These are phyloP conservation scores for Antarctomyces pellizariae DNA, from an alignment of 495 filamentous ascomycete species.

Conservation along the genomic window DNA sequence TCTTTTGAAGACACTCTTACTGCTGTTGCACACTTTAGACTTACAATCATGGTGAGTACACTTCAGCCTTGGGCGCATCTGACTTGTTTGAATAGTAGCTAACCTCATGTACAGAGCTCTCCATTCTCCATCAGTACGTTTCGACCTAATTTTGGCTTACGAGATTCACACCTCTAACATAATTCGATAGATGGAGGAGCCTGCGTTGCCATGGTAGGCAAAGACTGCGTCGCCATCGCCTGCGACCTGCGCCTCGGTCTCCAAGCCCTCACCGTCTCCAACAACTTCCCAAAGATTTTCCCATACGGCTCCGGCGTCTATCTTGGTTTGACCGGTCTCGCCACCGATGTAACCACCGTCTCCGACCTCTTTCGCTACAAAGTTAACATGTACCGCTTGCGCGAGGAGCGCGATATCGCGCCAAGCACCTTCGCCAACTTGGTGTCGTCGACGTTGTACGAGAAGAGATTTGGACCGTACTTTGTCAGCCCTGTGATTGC, in stretches of 20 bases:
- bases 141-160: constrained; percentile 2
- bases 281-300: constrained; percentile 99
- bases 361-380: constrained; percentile 97
- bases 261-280: constrained; percentile 88
- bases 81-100: too few species aligned
- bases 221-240: constrained; percentile 97
- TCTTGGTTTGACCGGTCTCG: constrained; percentile 89
- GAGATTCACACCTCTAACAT: constrained; percentile 7
- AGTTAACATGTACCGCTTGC: constrained; percentile 98
- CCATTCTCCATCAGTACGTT: constrained; percentile 76
- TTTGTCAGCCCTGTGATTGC: constrained; percentile 89
- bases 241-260: constrained; percentile 96
- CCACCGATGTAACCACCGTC: constrained; percentile 86
- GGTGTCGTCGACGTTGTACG: constrained; percentile 73
- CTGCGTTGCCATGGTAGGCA: constrained; percentile 95
- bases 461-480: constrained; percentile 85
- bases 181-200: constrained; percentile 63
- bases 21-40: too few species aligned
- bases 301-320: constrained; percentile 88
- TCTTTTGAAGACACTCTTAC: too few species aligned
- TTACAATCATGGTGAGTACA: too few species aligned
- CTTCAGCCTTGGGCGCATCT: too few species aligned
- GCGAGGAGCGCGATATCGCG: constrained; percentile 87
- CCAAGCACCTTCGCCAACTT: constrained; percentile 91
- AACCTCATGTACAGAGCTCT: constrained; percentile 26